Evolutionary conservation across 805 yeast species (phyloP), one percentile per base, ranked within the genome.

Genomic region (Candida vaughaniae): DNA sequence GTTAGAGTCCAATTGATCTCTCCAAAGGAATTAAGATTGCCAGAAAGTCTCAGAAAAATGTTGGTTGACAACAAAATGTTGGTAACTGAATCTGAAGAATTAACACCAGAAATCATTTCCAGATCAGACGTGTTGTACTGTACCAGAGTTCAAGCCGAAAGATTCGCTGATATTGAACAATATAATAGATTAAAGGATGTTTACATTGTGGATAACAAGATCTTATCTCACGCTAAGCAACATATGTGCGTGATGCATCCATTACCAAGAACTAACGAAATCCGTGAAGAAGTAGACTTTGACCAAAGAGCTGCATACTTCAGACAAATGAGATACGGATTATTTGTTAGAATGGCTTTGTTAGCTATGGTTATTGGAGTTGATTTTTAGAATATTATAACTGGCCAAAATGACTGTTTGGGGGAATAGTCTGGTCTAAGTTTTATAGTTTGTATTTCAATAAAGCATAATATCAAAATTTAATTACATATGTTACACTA

Each of bases 221-320:
- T 91, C 45, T 76, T 93, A 60, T 75, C 88, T 20, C 81, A 85
- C 63, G 98, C 99, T 53, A 93, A 95, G 71, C 89, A 88, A 63
- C 96, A 93, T 69, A 93, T 93, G 98, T 88, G 96, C 64, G 85
- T 93, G 47, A 84, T 93, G 95, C 99, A 93, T 64, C 99, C 99
- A 62, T 78, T 93, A 55, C 99, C 99, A 61, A 85, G 99, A 67
- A 90, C 88, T 48, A 84, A 80, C 55, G 99, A 93, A 71, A 91
- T 93, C 53, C 85, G 85, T 57, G 98, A 90, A 69, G 99, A 93
- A 71, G 98, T 93, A 56, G 99, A 93, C 64, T 93, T 91, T 59
- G 99, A 93, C 68, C 97, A 91, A 66, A 85, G 99, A 66, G 98
- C 99, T 48, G 98, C 99, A 42, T 93, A 93, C 73, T 93, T 93